Evolutionary conservation across 306 rosid species (phyloP), one percentile per base, ranked within the genome.

Genomic region (Acmispon strigosus): DNA sequence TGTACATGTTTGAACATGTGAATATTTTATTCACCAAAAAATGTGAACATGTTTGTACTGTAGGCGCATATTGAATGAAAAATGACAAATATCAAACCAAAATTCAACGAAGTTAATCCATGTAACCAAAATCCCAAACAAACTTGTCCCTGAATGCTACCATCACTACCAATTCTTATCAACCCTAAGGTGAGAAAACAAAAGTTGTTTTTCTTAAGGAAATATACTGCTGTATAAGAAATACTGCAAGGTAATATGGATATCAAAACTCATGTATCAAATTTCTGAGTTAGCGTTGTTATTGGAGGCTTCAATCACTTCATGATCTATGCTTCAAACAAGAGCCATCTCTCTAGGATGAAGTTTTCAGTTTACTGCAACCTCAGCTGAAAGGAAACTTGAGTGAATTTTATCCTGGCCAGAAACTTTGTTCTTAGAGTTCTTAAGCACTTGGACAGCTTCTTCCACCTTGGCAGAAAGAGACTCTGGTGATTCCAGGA

Each of bases 371-470:
- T 71, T 92, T 61, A 88, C 96, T 24, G 91, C 87, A 77, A 92
- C 94, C 84, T 78, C 92, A 47, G 96, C 84, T 29, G 98, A 84
- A 2, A 92, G 80, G 85, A 11, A 87, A 72, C 67, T 80, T 13
- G 91, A 74, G 75, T 82, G 85, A 43, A 84, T 84, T 34, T 56
- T 74, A 63, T 87, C 92, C 78, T 87, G 89, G 79, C 84, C 87
- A 73, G 96, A 78, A 34, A 78, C 85, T 76, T 87, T 73, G 58
- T 79, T 67, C 71, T 80, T 80, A 10, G 97, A 84, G 70, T 80
- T 76, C 81, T 83, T 83, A n/a, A 92, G 92, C 81, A 89, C 96
- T 55, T 83, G 81, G 83, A 81, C 88, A 72, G 95, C 98, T 76
- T 92, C 98, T 50, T 84, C 92, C 56, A 89, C 90, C 86, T 92